phyloP scores from a whole-genome alignment of 306 rosid genomes.

The Amphicarpaea edgeworthii region DNA sequence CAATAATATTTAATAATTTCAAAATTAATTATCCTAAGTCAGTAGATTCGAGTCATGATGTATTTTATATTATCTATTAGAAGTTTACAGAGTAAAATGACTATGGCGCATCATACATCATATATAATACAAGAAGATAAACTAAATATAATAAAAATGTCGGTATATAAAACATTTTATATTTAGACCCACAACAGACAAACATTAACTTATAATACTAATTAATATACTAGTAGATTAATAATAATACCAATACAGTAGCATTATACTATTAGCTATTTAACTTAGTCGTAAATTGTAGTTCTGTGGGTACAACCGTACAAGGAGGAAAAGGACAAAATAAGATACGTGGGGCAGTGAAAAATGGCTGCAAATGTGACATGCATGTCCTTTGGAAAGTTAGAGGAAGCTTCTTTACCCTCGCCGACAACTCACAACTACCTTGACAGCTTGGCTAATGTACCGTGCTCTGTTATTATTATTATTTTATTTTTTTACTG shows the following conservation, averaged over 20 bases:
- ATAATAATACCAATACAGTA: not conserved
- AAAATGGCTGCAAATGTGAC: slow-evolving; percentile 35
- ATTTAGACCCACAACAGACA: not conserved
- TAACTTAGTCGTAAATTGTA: not conserved
- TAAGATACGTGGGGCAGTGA: slow-evolving; percentile 29
- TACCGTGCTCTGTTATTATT: not conserved
- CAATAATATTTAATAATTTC: not conserved
- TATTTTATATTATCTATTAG: not conserved
- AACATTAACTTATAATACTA: not conserved
- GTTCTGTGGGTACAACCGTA: not conserved
- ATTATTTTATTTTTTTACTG: not conserved
- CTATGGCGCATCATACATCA: not conserved
- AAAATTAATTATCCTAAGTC: not conserved
- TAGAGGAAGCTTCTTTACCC: slow-evolving; percentile 55
- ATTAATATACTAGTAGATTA: no score
- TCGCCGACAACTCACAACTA: slow-evolving; percentile 42
- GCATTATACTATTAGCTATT: no score
- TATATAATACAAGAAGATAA: not conserved
- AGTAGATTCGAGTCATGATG: not conserved
- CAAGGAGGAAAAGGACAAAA: slow-evolving; percentile 25
- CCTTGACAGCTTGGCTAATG: not conserved
- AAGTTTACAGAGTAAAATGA: not conserved
- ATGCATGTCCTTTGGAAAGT: slow-evolving; percentile 42
- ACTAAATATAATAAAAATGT: not conserved
- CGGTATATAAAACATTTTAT: not conserved